These are phyloP conservation scores for Colletotrichum sp. DNA, from an alignment of 2,329 filamentous ascomycete genomes.

Conservation along the genomic window DNA sequence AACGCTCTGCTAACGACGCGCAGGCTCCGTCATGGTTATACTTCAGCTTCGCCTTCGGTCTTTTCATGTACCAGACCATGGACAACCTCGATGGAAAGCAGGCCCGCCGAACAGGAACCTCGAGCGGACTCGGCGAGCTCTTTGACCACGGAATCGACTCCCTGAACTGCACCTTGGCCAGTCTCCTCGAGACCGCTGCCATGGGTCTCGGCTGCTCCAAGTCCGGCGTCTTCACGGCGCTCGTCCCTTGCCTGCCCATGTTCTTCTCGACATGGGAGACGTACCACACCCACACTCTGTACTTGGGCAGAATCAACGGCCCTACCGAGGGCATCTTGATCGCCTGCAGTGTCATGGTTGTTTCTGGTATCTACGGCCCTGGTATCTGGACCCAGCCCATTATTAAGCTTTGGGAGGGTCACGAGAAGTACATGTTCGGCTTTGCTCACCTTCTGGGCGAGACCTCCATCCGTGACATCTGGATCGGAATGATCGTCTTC, in stretches of 20 bases:
- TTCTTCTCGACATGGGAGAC: slow-evolving; percentile 99
- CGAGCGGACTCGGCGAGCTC: slow-evolving; percentile 91
- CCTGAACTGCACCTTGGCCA: slow-evolving; percentile 93
- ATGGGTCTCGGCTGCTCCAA: slow-evolving; percentile 88
- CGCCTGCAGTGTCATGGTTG: slow-evolving; percentile 83
- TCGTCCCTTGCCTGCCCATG: slow-evolving; percentile 94
- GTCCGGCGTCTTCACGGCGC: slow-evolving; percentile 87
- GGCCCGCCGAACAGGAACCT: slow-evolving; percentile 91
- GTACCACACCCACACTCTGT: slow-evolving; percentile 97
- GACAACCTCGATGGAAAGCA: slow-evolving; percentile 99
- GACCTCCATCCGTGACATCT: slow-evolving; percentile 83
- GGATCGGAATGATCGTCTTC: slow-evolving; percentile 74
- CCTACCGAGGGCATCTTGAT: slow-evolving; percentile 95
- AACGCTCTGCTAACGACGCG: slow-evolving; percentile 3
- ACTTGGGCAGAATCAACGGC: slow-evolving; percentile 95
- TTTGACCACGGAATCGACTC: slow-evolving; percentile 99
- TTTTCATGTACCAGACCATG: slow-evolving; percentile 99
- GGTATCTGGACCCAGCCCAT: slow-evolving; percentile 84
- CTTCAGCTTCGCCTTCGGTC: slow-evolving; percentile 91
- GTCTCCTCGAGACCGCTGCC: slow-evolving; percentile 87
- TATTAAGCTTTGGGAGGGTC: slow-evolving; percentile 62
- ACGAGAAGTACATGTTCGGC: slow-evolving; percentile 54
- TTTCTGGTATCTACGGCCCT: slow-evolving; percentile 87
- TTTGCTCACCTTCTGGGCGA: slow-evolving; percentile 68
- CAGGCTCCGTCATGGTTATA: slow-evolving; percentile 91